Percentiles rank a stretch among this genome's conserved stretches.
These are phyloP conservation scores for Fusarium zealandicum DNA, from an alignment of 2,329 filamentous ascomycete genomes.

Conservation along the genomic window DNA sequence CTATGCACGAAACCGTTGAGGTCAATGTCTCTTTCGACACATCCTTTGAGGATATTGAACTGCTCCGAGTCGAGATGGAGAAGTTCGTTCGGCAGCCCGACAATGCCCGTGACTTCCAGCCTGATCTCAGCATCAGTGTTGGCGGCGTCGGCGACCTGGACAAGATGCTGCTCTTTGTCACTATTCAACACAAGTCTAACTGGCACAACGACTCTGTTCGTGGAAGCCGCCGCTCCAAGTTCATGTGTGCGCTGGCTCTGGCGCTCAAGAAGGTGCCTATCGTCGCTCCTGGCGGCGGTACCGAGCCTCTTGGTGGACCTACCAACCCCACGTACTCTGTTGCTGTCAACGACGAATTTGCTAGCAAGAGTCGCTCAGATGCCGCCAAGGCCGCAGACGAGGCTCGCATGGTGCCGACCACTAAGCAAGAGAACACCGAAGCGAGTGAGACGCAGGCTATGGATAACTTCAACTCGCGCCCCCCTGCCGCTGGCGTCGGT, in stretches of 20 bases:
- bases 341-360: slow-evolving; percentile 72
- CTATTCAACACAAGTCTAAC: slow-evolving; percentile 91
- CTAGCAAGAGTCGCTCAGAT: slow-evolving; percentile 67
- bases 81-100: slow-evolving; percentile 83
- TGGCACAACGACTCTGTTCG: slow-evolving; percentile 88
- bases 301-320: slow-evolving; percentile 66
- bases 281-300: slow-evolving; percentile 77
- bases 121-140: slow-evolving; percentile 81
- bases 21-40: slow-evolving; percentile 88
- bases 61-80: slow-evolving; percentile 84
- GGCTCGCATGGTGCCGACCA: slow-evolving; percentile 67
- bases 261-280: slow-evolving; percentile 90
- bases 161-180: slow-evolving; percentile 82
- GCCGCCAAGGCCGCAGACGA: slow-evolving; percentile 68
- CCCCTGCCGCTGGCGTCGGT: slow-evolving; percentile 36
- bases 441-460: slow-evolving; percentile 55
- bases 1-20: slow-evolving; percentile 86
- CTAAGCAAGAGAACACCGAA: slow-evolving; percentile 40
- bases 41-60: slow-evolving; percentile 85
- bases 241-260: slow-evolving; percentile 91
- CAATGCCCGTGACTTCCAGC: slow-evolving; percentile 90
- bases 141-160: slow-evolving; percentile 83
- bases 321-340: slow-evolving; percentile 85
- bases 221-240: slow-evolving; percentile 85
- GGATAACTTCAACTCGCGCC: slow-evolving; percentile 53